A percentile compares a stretch with the other conserved stretches of the same genome.
Evolutionary conservation across 176 grass and related monocot genomes (phyloP).

Genomic region (Triticum timopheevii): DNA sequence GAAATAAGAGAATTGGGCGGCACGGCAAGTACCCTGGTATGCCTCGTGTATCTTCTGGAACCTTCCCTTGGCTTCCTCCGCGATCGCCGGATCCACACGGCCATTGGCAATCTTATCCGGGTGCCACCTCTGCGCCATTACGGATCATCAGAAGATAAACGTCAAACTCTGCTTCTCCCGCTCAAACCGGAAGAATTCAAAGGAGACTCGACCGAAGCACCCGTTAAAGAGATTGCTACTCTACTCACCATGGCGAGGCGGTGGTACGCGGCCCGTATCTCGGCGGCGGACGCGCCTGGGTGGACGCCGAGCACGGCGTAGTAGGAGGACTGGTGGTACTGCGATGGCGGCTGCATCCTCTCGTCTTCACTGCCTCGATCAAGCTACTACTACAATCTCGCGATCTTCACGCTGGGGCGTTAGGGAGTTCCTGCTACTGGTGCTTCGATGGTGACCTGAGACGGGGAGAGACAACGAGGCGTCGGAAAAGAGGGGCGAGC

Average conservation of each 20-base stretch:
- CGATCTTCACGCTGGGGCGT: neutral
- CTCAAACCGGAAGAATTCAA: neutral
- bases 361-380: neutral
- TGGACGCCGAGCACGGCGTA: constrained; percentile 78
- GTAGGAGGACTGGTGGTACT: constrained; percentile 41
- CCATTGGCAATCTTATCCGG: constrained; percentile 57
- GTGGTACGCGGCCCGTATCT: constrained; percentile 79
- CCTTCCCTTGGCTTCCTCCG: constrained; percentile 68
- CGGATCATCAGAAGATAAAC: neutral
- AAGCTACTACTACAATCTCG: neutral
- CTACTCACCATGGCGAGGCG: constrained; percentile 75
- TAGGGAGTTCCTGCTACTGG: neutral
- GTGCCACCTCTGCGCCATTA: constrained; percentile 67
- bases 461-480: neutral
- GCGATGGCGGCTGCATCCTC: neutral
- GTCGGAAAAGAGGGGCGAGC: neutral
- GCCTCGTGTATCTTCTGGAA: constrained; percentile 92
- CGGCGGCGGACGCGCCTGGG: constrained; percentile 44
- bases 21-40: constrained; percentile 56
- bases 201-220: too few species aligned
- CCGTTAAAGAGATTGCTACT: neutral
- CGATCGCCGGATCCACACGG: constrained; percentile 40
- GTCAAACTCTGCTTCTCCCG: neutral
- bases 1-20: neutral
- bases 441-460: neutral